Base-by-base conservation (phyloP, 2,329 filamentous ascomycete genomes). In the Microthyrium microscopicum region DNA sequence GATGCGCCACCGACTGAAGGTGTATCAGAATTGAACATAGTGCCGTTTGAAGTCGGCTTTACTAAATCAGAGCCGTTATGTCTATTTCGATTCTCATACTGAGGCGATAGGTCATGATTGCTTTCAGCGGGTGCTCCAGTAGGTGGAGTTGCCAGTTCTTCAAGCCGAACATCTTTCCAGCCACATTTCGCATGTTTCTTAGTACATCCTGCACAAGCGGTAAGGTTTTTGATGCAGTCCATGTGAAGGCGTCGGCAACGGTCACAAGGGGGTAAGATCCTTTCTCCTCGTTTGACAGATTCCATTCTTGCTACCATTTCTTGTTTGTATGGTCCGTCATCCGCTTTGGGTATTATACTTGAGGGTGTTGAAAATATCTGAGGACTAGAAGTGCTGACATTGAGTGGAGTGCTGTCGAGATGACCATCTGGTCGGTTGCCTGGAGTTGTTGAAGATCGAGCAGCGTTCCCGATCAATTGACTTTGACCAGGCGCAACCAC, bases 141-240 rank as follows among this genome's bases (percentile, higher is more conserved):
- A n/a, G n/a, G n/a, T n/a, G n/a, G n/a, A n/a, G n/a, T n/a, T n/a
- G n/a, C n/a, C 8, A 71, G 41, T 44, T 92, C 84, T 3, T 77
- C 75, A 20, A 81, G 72, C 12, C 71, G 73, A n/a, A 89, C 70
- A 28, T 78, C 73, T 43, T 75, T 79, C 83, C 83, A 92, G 11
- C 73, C 75, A 51, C 83, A 92, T 46, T 84, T 85, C 15, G 81
- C 81, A 50, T 92, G 83, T 51, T 91, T 91, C 51, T 81, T 85
- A 0, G 83, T 91, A 52, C 83, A 92, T 16, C 81, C 82, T 52
- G 77, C 72, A 48, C 84, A 92, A 6, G 82, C 81, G 0, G 82
- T 91, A 25, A 89, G 61, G 41, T 92, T 80, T 55, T 91, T 91
- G 30, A 85, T 61, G 40, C 83, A 92, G 37, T 82, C 72, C 57